Conservation (phyloP, 768 basidiomycete genomes). For the Suillus placidus region DNA sequence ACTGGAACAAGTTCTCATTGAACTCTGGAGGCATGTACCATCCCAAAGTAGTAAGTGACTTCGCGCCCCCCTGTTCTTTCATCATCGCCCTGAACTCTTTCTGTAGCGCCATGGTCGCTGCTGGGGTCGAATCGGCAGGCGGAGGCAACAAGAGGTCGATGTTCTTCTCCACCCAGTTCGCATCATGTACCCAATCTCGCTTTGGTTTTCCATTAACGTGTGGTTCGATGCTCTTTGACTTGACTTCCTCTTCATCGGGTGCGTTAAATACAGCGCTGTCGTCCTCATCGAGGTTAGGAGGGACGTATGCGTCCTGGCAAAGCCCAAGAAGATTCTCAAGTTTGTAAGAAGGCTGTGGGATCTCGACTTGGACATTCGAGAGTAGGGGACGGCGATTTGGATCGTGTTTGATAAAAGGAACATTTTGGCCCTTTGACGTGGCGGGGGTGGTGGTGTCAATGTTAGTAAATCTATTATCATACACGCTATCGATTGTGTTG, state of each 20-base stretch:
- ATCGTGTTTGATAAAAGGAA: conserved; percentile 53
- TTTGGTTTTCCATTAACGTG: conserved; percentile 19
- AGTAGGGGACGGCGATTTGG: conserved; percentile 24
- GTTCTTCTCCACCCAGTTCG: conserved; percentile 47
- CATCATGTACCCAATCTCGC: conserved; percentile 57
- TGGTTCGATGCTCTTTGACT: background rate
- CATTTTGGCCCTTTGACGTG: conserved; percentile 5
- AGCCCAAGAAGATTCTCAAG: conserved; percentile 50
- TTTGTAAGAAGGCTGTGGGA: conserved; percentile 62
- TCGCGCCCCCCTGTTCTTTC: conserved; percentile 54
- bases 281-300: conserved; percentile 51
- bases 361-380: conserved; percentile 39
- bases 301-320: conserved; percentile 42
- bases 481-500: conserved; percentile 17
- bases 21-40: conserved; percentile 74
- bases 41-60: conserved; percentile 49
- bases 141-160: conserved; percentile 58
- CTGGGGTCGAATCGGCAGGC: conserved; percentile 55
- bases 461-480: conserved; percentile 8
- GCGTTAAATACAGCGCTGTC: conserved; percentile 49
- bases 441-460: background rate
- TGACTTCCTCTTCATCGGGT: conserved; percentile 5
- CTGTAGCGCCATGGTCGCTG: conserved; percentile 59
- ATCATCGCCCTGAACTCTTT: conserved; percentile 65
- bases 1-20: conserved; percentile 71